These are phyloP conservation scores for Tulasnella sp. DNA, from an alignment of 768 basidiomycete genomes.

Conservation along the genomic window DNA sequence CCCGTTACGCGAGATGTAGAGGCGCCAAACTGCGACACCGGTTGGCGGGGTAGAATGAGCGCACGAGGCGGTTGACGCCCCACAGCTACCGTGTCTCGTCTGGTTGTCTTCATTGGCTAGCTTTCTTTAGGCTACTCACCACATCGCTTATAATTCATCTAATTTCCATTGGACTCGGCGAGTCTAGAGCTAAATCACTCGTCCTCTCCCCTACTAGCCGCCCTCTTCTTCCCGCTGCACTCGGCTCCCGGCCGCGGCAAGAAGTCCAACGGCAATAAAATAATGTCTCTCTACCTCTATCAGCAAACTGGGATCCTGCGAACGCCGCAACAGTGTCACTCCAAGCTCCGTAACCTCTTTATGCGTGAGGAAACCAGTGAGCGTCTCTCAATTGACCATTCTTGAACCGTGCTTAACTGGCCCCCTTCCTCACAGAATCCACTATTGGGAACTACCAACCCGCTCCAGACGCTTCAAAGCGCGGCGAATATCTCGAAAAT, in stretches of 20 bases:
- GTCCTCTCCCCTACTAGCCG: neutral
- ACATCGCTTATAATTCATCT: neutral
- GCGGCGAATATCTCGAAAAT: neutral
- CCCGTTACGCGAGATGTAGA: neutral
- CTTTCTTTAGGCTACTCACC: neutral
- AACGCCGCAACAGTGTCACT: conserved; percentile 6
- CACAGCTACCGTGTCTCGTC: neutral
- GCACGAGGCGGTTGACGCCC: neutral
- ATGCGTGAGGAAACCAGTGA: neutral
- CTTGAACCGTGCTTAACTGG: neutral
- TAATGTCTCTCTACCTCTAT: neutral
- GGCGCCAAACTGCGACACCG: neutral
- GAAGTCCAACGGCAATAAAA: conserved; percentile 7
- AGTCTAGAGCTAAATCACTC: neutral
- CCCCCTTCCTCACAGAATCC: neutral
- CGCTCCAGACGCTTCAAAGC: neutral
- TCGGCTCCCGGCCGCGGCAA: neutral
- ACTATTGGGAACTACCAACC: neutral
- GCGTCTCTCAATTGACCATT: neutral
- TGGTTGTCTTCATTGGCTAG: neutral
- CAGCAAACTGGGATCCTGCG: conserved; percentile 10
- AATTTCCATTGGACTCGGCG: neutral
- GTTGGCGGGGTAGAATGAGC: neutral
- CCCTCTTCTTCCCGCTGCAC: conserved; percentile 7
- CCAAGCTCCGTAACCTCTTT: conserved; percentile 11